Evolutionary conservation across 805 yeast species (phyloP), one percentile per base, ranked within the genome.

Genomic region (Zygosaccharomyces lentus): DNA sequence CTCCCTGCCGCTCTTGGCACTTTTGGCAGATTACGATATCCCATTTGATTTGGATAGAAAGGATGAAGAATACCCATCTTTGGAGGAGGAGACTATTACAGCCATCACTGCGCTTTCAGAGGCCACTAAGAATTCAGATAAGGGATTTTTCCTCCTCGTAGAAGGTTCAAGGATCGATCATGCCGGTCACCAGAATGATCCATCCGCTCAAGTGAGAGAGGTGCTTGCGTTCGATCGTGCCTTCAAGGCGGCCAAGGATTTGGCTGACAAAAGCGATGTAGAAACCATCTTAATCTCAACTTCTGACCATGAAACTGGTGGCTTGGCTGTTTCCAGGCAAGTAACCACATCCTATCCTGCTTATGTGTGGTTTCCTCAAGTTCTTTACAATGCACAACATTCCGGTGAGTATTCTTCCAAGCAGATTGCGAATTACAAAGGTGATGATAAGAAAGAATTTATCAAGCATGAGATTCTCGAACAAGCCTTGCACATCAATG

Each of bases 301-400:
- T 2, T 84, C 95, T 19, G 97, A 90, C 65, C 98, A 90, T 70
- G 98, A 90, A 65, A 90, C 97, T 21, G 98, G 98, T 51, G 98
- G 97, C 0, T 73, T 90, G 52, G 84, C 85, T n/a, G 77, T 87
- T 37, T 88, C 96, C 0, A 79, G 90, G 67, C 96, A 90, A 70
- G 65, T 85, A 31, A 61, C 80, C 4, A 64, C 72, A 3, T 61
- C 62, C 1, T 88, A 89, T 63, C 97, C 97, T 1, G 95, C 88
- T 48, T 89, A 89, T 60, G 60, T 80, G 48, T 90, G 96, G 96
- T 78, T 75, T 57, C 98, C 97, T 0, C 81, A 84, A 60, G 87
- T 78, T 15, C 73, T 90, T 46, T 65, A 73, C 35, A 77, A 81
- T 52, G 85, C 87, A 19, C 71, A 78, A 9, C 88, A 84, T 59